These are phyloP conservation scores for Picea glauca DNA, from an alignment of 75 land plant species.

Conservation along the genomic window DNA sequence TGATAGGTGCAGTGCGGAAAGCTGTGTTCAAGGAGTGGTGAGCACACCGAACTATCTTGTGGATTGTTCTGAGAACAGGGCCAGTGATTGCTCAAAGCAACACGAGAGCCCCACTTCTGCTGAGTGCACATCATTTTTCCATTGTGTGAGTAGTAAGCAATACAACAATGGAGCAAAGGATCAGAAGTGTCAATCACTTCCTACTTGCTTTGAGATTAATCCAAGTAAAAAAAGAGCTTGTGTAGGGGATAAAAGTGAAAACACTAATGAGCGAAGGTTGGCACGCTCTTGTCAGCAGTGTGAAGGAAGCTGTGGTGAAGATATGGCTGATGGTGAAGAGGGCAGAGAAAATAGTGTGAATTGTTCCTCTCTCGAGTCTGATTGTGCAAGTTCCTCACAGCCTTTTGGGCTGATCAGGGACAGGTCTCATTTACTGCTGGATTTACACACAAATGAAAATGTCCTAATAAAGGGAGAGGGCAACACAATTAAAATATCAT, in stretches of 20 bases:
- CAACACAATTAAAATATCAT: neutral
- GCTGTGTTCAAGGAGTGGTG: neutral
- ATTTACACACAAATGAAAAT: too few relatives aligned
- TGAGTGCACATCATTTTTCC: neutral
- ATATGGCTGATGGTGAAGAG: conserved; percentile 71
- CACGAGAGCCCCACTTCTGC: conserved; percentile 2
- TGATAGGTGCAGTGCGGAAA: neutral
- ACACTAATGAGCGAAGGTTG: neutral
- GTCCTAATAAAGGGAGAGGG: too few relatives aligned
- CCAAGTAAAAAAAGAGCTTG: neutral
- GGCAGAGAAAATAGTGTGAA: conserved; percentile 7
- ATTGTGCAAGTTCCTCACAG: conserved; percentile 27
- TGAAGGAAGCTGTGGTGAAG: conserved; percentile 13
- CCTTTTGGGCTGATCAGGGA: neutral
- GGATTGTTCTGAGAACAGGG: conserved; percentile 1
- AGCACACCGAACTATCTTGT: neutral
- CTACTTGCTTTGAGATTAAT: neutral
- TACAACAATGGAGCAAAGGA: neutral
- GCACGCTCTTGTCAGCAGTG: neutral
- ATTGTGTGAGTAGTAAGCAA: neutral
- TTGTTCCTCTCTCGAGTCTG: conserved; percentile 12
- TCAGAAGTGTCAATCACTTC: neutral
- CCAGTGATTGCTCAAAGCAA: neutral
- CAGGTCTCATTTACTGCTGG: neutral
- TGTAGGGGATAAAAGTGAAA: neutral